Evolutionary conservation across 164 flowering plant genomes (phyloP).

Genomic region (Piper betle): DNA sequence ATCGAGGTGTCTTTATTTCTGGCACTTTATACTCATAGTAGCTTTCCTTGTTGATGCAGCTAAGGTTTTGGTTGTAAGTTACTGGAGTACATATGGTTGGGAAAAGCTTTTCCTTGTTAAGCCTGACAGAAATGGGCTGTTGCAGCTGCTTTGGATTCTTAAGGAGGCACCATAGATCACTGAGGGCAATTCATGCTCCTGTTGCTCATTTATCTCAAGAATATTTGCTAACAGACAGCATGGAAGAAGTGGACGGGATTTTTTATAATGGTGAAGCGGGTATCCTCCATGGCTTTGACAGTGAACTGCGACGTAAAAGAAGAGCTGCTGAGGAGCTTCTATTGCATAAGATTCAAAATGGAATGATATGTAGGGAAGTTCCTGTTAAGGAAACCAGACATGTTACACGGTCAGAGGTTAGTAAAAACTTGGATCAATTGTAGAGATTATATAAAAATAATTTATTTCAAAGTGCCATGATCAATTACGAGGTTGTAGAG

Average conservation of each 20-base stretch:
- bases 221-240: slow-evolving; percentile 15
- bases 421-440: not conserved
- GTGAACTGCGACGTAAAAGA: slow-evolving; percentile 8
- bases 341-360: slow-evolving; percentile 37
- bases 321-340: slow-evolving; percentile 68
- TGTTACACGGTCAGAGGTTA: slow-evolving; percentile 71
- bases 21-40: no score
- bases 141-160: slow-evolving; percentile 13
- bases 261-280: slow-evolving; percentile 3
- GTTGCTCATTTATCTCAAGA: slow-evolving; percentile 17
- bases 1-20: no score
- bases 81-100: slow-evolving; percentile 12
- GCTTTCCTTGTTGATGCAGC: not conserved
- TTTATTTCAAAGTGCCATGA: not conserved
- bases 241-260: slow-evolving; percentile 6
- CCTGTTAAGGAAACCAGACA: slow-evolving; percentile 77
- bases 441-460: not conserved
- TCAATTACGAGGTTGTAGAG: not conserved
- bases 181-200: slow-evolving; percentile 5
- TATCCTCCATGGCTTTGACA: slow-evolving; percentile 12
- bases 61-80: not conserved
- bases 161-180: slow-evolving; percentile 7
- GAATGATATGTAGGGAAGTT: slow-evolving; percentile 59
- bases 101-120: slow-evolving; percentile 22
- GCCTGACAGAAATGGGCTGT: slow-evolving; percentile 15